These are phyloP conservation scores for Dalbergia cochinchinensis DNA, from an alignment of 306 rosid species.

Conservation along the genomic window DNA sequence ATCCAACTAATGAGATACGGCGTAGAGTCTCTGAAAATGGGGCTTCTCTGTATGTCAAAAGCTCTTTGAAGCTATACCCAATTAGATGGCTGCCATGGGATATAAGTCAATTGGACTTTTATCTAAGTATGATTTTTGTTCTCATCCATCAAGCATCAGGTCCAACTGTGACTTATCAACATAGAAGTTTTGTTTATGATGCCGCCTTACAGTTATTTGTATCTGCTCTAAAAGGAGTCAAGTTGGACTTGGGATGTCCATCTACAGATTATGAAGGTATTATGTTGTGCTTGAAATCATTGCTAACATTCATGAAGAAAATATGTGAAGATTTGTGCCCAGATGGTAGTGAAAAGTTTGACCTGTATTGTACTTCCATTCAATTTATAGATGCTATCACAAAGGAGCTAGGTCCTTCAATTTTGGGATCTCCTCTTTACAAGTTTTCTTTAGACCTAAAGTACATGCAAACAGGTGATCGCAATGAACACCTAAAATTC, in stretches of 20 bases:
- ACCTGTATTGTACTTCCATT: conserved; percentile 51
- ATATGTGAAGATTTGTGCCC: conserved; percentile 59
- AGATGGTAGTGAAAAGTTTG: conserved; percentile 53
- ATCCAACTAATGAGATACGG: conserved; percentile 39
- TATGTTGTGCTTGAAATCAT: conserved; percentile 59
- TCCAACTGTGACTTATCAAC: conserved; percentile 54
- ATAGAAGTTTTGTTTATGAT: conserved; percentile 59
- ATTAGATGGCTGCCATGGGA: conserved; percentile 88
- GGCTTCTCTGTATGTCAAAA: conserved; percentile 51
- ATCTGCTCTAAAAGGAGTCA: conserved; percentile 75
- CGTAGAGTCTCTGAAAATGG: conserved; percentile 38
- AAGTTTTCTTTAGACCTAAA: conserved; percentile 71
- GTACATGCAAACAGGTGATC: conserved; percentile 52
- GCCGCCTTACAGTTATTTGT: conserved; percentile 65
- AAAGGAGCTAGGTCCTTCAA: conserved; percentile 70
- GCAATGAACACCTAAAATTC: conserved; percentile 50
- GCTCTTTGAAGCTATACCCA: conserved; percentile 64
- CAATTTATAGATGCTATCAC: conserved; percentile 63
- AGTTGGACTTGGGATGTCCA: conserved; percentile 58
- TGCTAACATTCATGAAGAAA: conserved; percentile 64
- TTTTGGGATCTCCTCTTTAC: conserved; percentile 83
- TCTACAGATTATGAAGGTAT: conserved; percentile 67
- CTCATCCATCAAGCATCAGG: conserved; percentile 65
- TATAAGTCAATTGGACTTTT: conserved; percentile 68
- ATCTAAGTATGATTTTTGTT: conserved; percentile 62